Percentiles rank a stretch among this genome's conserved stretches.
phyloP scores from a whole-genome alignment of 768 basidiomycete species.

The Boletus tylopilopsis region DNA sequence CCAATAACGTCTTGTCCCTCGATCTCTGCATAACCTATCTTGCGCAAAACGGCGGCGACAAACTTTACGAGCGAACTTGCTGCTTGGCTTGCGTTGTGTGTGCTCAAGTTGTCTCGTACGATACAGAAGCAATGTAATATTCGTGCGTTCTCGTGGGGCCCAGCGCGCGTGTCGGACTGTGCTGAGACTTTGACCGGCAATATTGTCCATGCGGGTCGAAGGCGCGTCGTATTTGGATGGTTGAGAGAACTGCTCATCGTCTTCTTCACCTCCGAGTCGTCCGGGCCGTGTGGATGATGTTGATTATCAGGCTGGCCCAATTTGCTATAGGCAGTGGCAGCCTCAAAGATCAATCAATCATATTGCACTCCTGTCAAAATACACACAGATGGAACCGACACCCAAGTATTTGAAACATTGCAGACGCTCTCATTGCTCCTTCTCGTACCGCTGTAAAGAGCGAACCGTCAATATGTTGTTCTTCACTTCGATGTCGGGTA shows the following conservation, averaged over 20 bases:
- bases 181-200: too few relatives aligned
- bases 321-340: too few relatives aligned
- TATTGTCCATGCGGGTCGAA: too few relatives aligned
- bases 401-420: slow-evolving; percentile 51
- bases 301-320: too few relatives aligned
- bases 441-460: slow-evolving; percentile 35
- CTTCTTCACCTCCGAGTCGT: too few relatives aligned
- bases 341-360: slow-evolving; percentile 27
- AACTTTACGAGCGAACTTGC: slow-evolving; percentile 6
- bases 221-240: too few relatives aligned
- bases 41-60: slow-evolving; percentile 1
- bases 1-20: slow-evolving; percentile 6
- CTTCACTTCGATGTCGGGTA: background rate
- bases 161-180: too few relatives aligned
- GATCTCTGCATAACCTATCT: background rate
- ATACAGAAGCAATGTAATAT: background rate
- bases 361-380: too few relatives aligned
- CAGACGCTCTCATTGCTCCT: slow-evolving; percentile 46
- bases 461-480: background rate
- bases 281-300: too few relatives aligned
- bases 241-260: too few relatives aligned
- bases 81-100: slow-evolving; percentile 7
- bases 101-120: slow-evolving; percentile 7
- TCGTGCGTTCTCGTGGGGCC: background rate
- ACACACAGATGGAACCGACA: slow-evolving; percentile 54